phyloP scores from a whole-genome alignment of 768 basidiomycete genomes.

The Clathrus columnatus region DNA sequence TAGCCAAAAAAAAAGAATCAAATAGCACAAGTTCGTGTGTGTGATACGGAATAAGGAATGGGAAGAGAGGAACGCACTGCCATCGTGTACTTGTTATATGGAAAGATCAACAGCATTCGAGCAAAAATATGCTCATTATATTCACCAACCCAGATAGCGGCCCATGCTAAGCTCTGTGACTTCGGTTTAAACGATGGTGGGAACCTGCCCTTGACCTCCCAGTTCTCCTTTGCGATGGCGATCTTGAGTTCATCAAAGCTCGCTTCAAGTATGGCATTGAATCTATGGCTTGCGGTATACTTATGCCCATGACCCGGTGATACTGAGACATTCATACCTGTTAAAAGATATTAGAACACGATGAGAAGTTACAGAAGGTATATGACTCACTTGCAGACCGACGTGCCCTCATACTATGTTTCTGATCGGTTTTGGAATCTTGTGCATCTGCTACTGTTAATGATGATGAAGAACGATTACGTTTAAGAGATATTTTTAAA shows the following conservation, averaged over 20 bases:
- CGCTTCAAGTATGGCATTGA: conserved; percentile 61
- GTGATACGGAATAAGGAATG: neutral
- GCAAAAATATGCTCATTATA: conserved; percentile 92
- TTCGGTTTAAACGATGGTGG: conserved; percentile 70
- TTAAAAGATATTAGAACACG: neutral
- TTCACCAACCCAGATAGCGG: conserved; percentile 75
- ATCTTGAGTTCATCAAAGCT: conserved; percentile 52
- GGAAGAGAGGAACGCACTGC: conserved; percentile 39
- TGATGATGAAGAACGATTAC: conserved; percentile 1
- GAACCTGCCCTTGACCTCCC: conserved; percentile 83
- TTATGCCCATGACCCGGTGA: neutral
- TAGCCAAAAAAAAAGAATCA: neutral
- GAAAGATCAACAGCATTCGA: conserved; percentile 78
- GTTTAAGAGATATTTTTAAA: conserved; percentile 18
- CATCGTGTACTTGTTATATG: conserved; percentile 95
- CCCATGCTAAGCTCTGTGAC: conserved; percentile 58
- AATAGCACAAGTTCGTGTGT: neutral
- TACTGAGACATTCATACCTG: conserved; percentile 1
- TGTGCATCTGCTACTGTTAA: conserved; percentile 15
- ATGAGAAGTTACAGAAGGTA: neutral
- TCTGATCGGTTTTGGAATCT: conserved; percentile 23
- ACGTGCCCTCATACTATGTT: conserved; percentile 63
- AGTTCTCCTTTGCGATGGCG: conserved; percentile 58
- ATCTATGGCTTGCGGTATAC: conserved; percentile 22
- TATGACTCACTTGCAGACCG: conserved; percentile 47